These are phyloP conservation scores for Penicillium sp. DNA, from an alignment of 2,329 filamentous ascomycete genomes.

Conservation along the genomic window DNA sequence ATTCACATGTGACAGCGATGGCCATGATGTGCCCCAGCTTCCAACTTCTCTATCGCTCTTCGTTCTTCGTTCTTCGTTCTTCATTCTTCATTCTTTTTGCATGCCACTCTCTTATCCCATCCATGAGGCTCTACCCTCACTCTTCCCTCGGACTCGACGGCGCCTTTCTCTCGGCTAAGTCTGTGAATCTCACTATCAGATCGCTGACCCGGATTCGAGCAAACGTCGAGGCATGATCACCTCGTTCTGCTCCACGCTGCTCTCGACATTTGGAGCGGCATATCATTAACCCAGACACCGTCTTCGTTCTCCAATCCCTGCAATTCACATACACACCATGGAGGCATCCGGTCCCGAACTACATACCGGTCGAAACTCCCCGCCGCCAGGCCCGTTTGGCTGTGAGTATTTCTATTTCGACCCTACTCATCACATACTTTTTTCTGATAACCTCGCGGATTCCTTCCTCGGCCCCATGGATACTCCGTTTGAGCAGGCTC, in stretches of 20 bases:
- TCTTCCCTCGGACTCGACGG: not conserved
- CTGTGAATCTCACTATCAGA: conserved; percentile 10
- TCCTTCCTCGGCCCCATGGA: conserved; percentile 33
- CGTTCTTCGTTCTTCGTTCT: conserved; percentile 1
- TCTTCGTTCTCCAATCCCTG: not conserved
- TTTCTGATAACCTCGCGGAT: conserved; percentile 21
- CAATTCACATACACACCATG: conserved; percentile 23
- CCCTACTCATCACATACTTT: not conserved
- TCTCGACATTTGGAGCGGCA: conserved; percentile 23
- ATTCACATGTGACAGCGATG: conserved; percentile 37
- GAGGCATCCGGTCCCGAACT: conserved; percentile 30
- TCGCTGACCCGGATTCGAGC: not conserved
- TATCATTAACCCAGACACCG: conserved; percentile 8
- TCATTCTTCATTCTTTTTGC: too few species aligned
- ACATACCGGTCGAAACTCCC: conserved; percentile 44
- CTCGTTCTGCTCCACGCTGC: conserved; percentile 19
- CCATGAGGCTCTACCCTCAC: not conserved
- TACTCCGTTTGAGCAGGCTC: conserved; percentile 46
- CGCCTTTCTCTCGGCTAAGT: not conserved
- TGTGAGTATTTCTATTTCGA: conserved; percentile 51
- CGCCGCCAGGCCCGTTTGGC: conserved; percentile 59
- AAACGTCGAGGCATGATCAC: conserved; percentile 28
- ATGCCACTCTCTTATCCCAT: not conserved
- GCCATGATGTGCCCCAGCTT: conserved; percentile 17
- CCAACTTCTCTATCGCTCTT: conserved; percentile 2